A percentile compares a stretch with the other conserved stretches of the same genome.
Conservation (phyloP, 495 filamentous ascomycete genomes). For the Tuber brumale region DNA sequence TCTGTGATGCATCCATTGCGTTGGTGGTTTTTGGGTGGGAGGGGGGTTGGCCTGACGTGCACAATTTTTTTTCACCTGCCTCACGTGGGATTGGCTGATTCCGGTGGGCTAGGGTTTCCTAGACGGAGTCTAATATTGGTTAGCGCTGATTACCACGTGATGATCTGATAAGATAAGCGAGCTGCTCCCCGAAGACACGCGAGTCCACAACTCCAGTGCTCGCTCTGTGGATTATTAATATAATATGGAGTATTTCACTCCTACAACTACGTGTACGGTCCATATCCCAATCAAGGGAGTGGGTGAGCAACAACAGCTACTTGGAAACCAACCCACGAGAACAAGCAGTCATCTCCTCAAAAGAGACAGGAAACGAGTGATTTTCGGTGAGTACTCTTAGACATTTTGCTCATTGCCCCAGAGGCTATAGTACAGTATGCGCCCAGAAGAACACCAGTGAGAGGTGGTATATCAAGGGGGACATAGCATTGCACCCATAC, state of each 20-base stretch:
- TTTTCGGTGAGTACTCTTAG: neutral
- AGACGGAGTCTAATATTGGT: neutral
- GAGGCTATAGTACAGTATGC: neutral
- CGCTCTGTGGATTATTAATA: too few relatives aligned
- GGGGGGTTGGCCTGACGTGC: conserved; percentile 2
- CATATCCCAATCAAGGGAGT: too few relatives aligned
- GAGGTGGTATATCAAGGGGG: neutral
- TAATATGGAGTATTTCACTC: too few relatives aligned
- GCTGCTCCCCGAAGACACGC: too few relatives aligned
- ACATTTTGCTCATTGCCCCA: neutral
- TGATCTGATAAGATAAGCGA: neutral
- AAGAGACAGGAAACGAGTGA: neutral
- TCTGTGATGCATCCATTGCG: neutral
- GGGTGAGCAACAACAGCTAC: too few relatives aligned
- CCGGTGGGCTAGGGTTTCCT: neutral
- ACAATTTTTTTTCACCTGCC: neutral
- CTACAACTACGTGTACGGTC: too few relatives aligned
- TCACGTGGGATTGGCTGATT: neutral
- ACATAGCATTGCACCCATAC: too few relatives aligned
- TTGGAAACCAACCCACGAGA: too few relatives aligned
- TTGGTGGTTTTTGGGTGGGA: neutral
- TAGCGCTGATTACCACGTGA: neutral
- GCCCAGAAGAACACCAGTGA: neutral
- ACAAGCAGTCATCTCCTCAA: too few relatives aligned
- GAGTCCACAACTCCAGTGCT: too few relatives aligned